Evolutionary conservation across 768 basidiomycete genomes (phyloP).

Genomic region (Podaxis carcinomalis): DNA sequence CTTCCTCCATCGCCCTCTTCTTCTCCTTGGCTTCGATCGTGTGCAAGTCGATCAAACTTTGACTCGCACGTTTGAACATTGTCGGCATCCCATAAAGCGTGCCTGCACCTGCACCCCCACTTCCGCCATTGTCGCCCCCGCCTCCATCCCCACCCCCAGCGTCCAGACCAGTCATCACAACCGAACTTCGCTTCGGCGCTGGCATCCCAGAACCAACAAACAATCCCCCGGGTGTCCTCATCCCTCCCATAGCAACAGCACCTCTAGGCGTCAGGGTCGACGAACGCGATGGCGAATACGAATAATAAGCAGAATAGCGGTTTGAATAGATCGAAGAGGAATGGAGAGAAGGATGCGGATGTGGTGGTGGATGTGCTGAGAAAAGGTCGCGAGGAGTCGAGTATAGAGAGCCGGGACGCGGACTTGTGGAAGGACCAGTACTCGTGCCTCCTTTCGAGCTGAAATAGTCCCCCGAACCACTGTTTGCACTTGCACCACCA

Average conservation of each 20-base stretch:
- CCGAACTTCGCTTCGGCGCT: slow-evolving; percentile 6
- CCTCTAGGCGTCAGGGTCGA: slow-evolving; percentile 12
- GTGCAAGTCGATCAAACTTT: slow-evolving; percentile 59
- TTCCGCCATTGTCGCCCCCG: slow-evolving; percentile 8
- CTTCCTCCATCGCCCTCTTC: slow-evolving; percentile 8
- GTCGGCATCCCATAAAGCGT: slow-evolving; percentile 25
- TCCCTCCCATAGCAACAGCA: not conserved
- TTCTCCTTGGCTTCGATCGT: slow-evolving; percentile 23
- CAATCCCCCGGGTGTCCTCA: not conserved
- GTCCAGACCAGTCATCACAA: not conserved
- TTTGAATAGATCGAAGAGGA: not conserved
- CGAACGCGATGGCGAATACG: not conserved
- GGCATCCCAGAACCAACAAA: not conserved
- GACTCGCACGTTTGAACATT: slow-evolving; percentile 57
- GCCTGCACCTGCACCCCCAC: not conserved
- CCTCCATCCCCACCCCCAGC: not conserved
- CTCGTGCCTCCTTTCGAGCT: not conserved
- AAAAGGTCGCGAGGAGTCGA: not conserved
- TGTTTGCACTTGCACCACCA: not conserved
- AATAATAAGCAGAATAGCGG: not conserved
- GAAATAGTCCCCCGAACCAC: slow-evolving; percentile 4
- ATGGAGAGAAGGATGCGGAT: not conserved
- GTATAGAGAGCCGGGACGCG: not conserved
- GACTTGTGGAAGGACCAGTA: slow-evolving; percentile 1
- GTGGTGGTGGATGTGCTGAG: not conserved